phyloP scores from a whole-genome alignment of 106 monocot species.

The Narthecium ossifragum region DNA sequence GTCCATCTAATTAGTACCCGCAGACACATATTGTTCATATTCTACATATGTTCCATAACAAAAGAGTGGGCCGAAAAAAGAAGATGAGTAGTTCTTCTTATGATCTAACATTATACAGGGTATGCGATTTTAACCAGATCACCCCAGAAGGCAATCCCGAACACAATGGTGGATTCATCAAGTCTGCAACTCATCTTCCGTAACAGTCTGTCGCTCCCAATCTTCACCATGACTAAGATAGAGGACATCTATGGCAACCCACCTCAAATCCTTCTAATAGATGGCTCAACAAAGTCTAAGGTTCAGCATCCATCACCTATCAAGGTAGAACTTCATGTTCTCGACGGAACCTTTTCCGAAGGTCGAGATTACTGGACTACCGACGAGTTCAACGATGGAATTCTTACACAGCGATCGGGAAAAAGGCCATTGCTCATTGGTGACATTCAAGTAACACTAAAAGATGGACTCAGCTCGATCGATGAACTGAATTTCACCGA shows the following conservation, averaged over 20 bases:
- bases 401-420: slow-evolving; percentile 33
- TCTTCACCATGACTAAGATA: too few relatives aligned
- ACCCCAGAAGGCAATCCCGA: too few relatives aligned
- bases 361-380: slow-evolving; percentile 28
- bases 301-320: slow-evolving; percentile 16
- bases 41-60: neutral
- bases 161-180: too few relatives aligned
- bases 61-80: neutral
- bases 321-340: slow-evolving; percentile 29
- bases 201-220: too few relatives aligned
- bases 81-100: neutral
- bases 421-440: slow-evolving; percentile 43
- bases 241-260: too few relatives aligned
- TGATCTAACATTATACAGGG: neutral
- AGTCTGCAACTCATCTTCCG: too few relatives aligned
- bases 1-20: too few relatives aligned
- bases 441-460: slow-evolving; percentile 17
- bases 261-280: too few relatives aligned
- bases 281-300: too few relatives aligned
- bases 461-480: slow-evolving; percentile 19
- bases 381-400: slow-evolving; percentile 25
- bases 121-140: too few relatives aligned
- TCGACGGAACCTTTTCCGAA: slow-evolving; percentile 35
- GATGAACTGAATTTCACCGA: slow-evolving; percentile 45
- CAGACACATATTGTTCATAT: too few relatives aligned